Evolutionary conservation across 768 basidiomycete species (phyloP).

Genomic region (Boletus vermiculosoides): DNA sequence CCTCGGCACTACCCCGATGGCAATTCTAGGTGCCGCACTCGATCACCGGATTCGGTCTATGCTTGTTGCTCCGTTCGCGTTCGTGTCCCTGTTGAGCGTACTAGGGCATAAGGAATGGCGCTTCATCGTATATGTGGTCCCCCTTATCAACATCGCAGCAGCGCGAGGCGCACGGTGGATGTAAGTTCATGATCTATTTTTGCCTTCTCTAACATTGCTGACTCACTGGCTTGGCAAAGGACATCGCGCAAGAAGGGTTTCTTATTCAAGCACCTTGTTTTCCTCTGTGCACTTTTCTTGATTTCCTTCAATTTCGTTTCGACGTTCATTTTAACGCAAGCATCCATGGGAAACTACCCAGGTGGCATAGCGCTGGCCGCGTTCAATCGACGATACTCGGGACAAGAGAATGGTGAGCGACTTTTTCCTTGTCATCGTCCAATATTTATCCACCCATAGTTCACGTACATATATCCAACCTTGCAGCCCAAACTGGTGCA

Average conservation of each 20-base stretch:
- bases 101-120: slow-evolving; percentile 98
- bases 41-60: slow-evolving; percentile 53
- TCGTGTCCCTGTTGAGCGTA: slow-evolving; percentile 64
- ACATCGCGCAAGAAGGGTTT: slow-evolving; percentile 47
- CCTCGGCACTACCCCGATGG: slow-evolving; percentile 59
- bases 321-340: slow-evolving; percentile 51
- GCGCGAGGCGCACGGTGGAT: slow-evolving; percentile 62
- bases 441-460: slow-evolving; percentile 33
- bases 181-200: slow-evolving; percentile 43
- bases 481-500: slow-evolving; percentile 87
- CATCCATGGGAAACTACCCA: slow-evolving; percentile 82
- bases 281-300: slow-evolving; percentile 46
- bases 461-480: slow-evolving; percentile 78
- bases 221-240: slow-evolving; percentile 31
- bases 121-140: slow-evolving; percentile 87
- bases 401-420: slow-evolving; percentile 31
- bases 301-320: slow-evolving; percentile 51
- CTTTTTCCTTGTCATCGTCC: background rate
- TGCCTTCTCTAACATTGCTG: background rate
- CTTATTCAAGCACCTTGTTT: slow-evolving; percentile 44
- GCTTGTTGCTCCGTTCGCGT: slow-evolving; percentile 49
- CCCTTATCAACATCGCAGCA: slow-evolving; percentile 76
- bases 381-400: slow-evolving; percentile 55
- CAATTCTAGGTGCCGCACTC: slow-evolving; percentile 47
- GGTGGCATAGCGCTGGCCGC: slow-evolving; percentile 71